A percentile compares a stretch with the other conserved stretches of the same genome.
Evolutionary conservation across 2,329 filamentous ascomycete species (phyloP).

Genomic region (Lomentospora prolificans): DNA sequence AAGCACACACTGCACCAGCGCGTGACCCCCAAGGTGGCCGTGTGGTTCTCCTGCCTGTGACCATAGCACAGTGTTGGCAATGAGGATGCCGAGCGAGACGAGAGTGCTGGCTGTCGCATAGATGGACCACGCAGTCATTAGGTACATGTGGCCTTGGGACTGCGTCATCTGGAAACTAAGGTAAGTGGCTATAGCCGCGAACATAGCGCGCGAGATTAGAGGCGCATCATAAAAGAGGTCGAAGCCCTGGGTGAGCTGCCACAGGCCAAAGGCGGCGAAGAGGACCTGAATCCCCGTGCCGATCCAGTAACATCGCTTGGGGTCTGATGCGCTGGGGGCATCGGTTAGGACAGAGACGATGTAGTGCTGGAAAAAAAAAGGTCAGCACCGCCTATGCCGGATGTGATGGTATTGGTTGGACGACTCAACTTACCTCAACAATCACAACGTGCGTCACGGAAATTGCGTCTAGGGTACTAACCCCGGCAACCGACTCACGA

Average conservation of each 20-base stretch:
- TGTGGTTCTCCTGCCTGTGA: too few relatives aligned
- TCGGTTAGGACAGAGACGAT: conserved; percentile 2
- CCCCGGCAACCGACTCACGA: neutral
- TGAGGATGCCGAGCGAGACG: neutral
- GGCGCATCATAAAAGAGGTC: neutral
- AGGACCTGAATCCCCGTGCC: neutral
- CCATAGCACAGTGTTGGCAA: neutral
- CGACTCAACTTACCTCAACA: conserved; percentile 3
- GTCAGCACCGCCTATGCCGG: too few relatives aligned
- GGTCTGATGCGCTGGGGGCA: neutral
- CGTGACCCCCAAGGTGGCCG: neutral
- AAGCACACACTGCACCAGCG: conserved; percentile 1
- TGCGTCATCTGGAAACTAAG: neutral
- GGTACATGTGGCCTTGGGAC: neutral
- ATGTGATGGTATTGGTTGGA: too few relatives aligned
- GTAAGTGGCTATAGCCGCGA: neutral
- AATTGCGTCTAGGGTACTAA: neutral
- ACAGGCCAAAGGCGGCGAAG: neutral
- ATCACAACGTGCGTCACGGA: neutral
- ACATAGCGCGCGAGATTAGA: conserved; percentile 1
- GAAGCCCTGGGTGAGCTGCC: conserved; percentile 1
- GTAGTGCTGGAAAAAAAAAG: neutral
- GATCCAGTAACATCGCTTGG: neutral
- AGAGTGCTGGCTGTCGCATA: neutral
- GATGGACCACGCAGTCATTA: neutral